phyloP scores from a whole-genome alignment of 1,284 basidiomycete species.

The Stygiomarasmius scandens region DNA sequence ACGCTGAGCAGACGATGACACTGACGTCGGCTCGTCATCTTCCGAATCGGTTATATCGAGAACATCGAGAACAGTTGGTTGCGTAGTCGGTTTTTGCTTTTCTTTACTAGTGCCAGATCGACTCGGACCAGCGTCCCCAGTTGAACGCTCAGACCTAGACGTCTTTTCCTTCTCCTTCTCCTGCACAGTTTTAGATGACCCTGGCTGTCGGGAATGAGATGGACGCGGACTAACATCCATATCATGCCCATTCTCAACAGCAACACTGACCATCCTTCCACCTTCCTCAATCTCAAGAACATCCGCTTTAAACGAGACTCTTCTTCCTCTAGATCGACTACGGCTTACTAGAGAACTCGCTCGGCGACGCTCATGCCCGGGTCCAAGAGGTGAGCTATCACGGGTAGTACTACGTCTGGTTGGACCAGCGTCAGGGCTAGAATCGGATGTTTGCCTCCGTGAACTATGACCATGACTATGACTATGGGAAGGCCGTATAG shows the following conservation, averaged over 20 bases:
- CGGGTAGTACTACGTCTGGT: conserved; percentile 14
- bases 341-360: conserved; percentile 36
- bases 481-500: background rate
- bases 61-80: background rate
- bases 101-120: background rate
- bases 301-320: conserved; percentile 37
- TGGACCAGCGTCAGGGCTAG: background rate
- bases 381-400: too few species aligned
- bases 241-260: background rate
- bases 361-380: too few species aligned
- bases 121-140: background rate
- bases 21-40: background rate
- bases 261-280: background rate
- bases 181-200: too few species aligned
- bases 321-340: conserved; percentile 40
- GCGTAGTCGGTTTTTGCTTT: background rate
- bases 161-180: background rate
- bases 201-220: too few species aligned
- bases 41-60: too few species aligned
- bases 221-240: background rate
- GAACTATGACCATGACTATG: background rate
- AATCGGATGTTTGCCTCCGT: background rate
- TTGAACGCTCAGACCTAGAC: too few species aligned
- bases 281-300: conserved; percentile 10
- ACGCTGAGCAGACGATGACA: background rate